These are phyloP conservation scores for Lolium perenne DNA, from an alignment of 176 grass and related monocot genomes.

Conservation along the genomic window DNA sequence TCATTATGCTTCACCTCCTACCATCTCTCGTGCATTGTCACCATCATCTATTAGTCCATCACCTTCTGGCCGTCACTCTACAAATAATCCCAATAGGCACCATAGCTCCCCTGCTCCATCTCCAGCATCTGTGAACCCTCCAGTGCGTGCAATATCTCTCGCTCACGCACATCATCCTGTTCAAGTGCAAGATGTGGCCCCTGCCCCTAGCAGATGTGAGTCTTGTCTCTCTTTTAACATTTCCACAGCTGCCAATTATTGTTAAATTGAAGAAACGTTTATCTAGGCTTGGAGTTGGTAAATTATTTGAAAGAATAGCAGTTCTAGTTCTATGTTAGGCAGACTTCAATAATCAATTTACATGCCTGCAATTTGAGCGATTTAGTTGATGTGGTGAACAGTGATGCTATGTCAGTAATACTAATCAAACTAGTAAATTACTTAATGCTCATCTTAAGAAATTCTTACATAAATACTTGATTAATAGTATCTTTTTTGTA, in stretches of 20 bases:
- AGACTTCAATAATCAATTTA: neutral
- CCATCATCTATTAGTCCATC: conserved; percentile 39
- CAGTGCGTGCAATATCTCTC: conserved; percentile 19
- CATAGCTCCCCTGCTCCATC: conserved; percentile 29
- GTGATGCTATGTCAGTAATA: neutral
- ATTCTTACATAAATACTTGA: neutral
- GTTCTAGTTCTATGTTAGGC: neutral
- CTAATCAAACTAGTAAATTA: neutral
- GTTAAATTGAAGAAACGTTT: conserved; percentile 9
- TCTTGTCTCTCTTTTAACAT: conserved; percentile 18
- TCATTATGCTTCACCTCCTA: conserved; percentile 48
- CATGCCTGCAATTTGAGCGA: neutral
- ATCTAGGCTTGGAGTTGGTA: neutral
- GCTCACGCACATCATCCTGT: conserved; percentile 31
- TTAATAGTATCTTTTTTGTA: neutral
- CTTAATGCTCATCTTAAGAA: neutral
- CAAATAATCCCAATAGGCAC: conserved; percentile 19
- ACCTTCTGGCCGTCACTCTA: conserved; percentile 40
- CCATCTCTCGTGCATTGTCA: conserved; percentile 41
- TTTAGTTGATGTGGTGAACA: neutral
- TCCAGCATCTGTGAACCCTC: conserved; percentile 14
- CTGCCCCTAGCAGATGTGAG: conserved; percentile 46
- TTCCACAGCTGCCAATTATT: neutral
- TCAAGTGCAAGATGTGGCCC: conserved; percentile 18
- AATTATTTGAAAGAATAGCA: neutral